These are phyloP conservation scores for Scleromitrula shiraiana DNA, from an alignment of 2,329 filamentous ascomycete species.

Conservation along the genomic window DNA sequence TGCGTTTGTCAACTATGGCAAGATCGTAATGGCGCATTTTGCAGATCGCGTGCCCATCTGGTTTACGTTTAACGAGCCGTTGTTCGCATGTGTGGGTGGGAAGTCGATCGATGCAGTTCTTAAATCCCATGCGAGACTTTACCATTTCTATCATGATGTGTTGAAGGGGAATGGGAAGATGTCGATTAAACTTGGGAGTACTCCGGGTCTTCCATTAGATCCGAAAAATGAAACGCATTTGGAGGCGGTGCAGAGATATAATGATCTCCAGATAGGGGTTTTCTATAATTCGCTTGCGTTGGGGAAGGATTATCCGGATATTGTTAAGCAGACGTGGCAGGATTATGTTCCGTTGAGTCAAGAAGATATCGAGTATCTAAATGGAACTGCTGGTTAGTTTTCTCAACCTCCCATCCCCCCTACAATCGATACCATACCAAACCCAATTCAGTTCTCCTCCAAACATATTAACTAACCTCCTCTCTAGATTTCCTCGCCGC, in stretches of 20 bases:
- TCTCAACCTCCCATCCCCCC: no score
- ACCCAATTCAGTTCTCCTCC: no score
- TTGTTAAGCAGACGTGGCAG: constrained; percentile 33
- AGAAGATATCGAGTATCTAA: constrained; percentile 29
- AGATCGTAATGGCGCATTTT: constrained; percentile 41
- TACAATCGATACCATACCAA: no score
- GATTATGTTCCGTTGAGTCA: background rate
- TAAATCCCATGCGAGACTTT: constrained; percentile 39
- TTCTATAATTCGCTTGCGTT: constrained; percentile 9
- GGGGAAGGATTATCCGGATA: constrained; percentile 1
- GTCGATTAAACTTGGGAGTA: constrained; percentile 34
- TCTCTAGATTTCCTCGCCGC: constrained; percentile 49
- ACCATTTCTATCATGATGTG: constrained; percentile 44
- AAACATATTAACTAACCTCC: no score
- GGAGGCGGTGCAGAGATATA: constrained; percentile 21
- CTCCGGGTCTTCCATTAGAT: constrained; percentile 41
- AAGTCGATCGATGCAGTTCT: constrained; percentile 27
- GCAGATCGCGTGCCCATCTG: constrained; percentile 42
- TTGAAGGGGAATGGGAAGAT: constrained; percentile 32
- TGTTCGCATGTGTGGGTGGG: constrained; percentile 16
- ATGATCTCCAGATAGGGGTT: constrained; percentile 36
- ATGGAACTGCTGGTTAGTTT: constrained; percentile 40
- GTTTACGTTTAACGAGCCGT: constrained; percentile 46
- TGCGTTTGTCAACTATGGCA: constrained; percentile 44
- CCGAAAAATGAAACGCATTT: constrained; percentile 17